Evolutionary conservation across 768 basidiomycete species (phyloP), one percentile per base, ranked within the genome.

Genomic region (Chlorophyllum brunneum): DNA sequence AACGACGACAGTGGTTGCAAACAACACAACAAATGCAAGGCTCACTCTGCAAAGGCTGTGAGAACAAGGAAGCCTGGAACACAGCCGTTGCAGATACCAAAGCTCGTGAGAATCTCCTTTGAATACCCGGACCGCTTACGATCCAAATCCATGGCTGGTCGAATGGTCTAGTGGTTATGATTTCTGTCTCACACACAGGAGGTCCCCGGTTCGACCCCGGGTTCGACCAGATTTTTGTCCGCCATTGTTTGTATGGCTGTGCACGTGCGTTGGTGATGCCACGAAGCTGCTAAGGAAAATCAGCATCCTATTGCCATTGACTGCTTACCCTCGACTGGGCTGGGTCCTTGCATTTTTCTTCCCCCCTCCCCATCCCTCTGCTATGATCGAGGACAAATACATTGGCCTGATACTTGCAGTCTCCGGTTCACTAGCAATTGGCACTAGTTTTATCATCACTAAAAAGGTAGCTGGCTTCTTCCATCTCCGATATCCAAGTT

Each of bases 371-470:
- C 22, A n/a, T 43, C 30, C n/a, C 34, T 38, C 52, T 47, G 31
- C 58, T 53, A 87, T 88, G 84, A 72, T 92, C 22, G 92, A 97
- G 61, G 95, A 97, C 73, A 97, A 94, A 73, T 95, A 93, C 66
- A 92, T 98, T 43, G 97, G 97, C 27, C 80, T 99, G 47, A 79
- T 82, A 22, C 82, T 99, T 50, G 95, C 97, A 48, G 70, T 98
- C 43, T 83, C 85, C 16, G 82, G 92, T 59, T 88, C 90, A 10
- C 63, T 90, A 22, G 85, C 88, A 54, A 98, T 98, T 59, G 95
- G 97, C 44, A 90, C 88, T 33, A 95, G 93, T 68, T 97, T 94
- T 67, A 97, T 99, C 65, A 95, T 99, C 65, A 99, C 95, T 15
- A 99, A 99, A 82, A 98, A 97, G 87, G 95, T 89, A 58, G 20